A percentile compares a stretch with the other conserved stretches of the same genome.
Evolutionary conservation across 73 alveolate genomes (phyloP).

Genomic region (Blepharisma japonicum): DNA sequence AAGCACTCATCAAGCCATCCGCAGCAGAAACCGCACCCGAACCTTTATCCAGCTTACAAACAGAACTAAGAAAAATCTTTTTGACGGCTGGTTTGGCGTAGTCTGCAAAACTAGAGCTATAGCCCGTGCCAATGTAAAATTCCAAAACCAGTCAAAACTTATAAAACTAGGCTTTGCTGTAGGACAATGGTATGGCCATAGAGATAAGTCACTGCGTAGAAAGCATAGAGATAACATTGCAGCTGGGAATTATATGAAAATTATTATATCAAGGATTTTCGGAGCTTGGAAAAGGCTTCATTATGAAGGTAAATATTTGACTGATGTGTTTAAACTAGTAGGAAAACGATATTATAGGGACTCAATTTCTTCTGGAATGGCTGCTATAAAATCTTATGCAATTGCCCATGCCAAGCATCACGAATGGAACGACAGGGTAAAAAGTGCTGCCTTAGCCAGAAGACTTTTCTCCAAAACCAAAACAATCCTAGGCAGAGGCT

Average conservation of each 20-base stretch:
- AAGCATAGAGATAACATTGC: background rate
- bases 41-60: background rate
- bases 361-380: background rate
- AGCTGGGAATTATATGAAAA: background rate
- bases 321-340: background rate
- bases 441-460: background rate
- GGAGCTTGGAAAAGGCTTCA: slow-evolving; percentile 15
- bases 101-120: background rate
- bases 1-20: background rate
- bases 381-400: slow-evolving; percentile 5
- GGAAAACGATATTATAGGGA: slow-evolving; percentile 10
- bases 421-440: background rate
- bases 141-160: background rate
- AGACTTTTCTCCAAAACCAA: slow-evolving; percentile 5
- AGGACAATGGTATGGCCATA: background rate
- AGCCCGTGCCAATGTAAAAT: background rate
- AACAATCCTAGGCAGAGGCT: background rate
- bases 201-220: background rate
- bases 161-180: background rate
- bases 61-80: background rate
- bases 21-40: background rate
- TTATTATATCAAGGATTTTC: background rate
- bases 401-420: background rate
- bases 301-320: background rate
- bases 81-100: background rate